Evolutionary conservation across 1,284 basidiomycete genomes (phyloP), one percentile per base, ranked within the genome.

Genomic region (Singerocomus inundabilis): DNA sequence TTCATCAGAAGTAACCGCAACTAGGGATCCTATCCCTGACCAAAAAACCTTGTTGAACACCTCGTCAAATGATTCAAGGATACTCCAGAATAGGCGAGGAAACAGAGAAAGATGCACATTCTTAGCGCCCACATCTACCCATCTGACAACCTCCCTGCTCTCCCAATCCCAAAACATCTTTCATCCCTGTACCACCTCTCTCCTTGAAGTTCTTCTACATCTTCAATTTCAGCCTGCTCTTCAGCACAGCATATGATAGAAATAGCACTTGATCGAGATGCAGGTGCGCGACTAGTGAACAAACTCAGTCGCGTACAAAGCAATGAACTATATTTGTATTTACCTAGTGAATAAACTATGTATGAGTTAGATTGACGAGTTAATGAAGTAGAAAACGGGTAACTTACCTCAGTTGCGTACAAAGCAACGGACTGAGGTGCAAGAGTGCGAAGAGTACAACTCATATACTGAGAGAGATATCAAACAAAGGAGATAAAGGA

Each of bases 111-210:
- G n/a, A 70, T 85, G 52, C 53, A 95, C 93, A 63, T 88, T 88
- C 67, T 91, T 95, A 6, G 93, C 94, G 60, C 99, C 94, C 2
- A 94, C 95, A 62, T 99, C 95, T 63, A 99, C 91, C 55, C 97
- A 75, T 54, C 97, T 77, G 6, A 99, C 94, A 53, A 99, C 81
- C 58, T 94, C 90, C 47, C 94, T 94, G 4, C 85, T 86, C 69
- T 98, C 95, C 97, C 97, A 99, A 70, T 99, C 96, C 92, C 97
- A 99, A 72, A 99, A 99, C 66, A 98, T 91, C 92, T 58, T 91
- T 89, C 76, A 92, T 85, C 3, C 76, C 77, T 6, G 72, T 70
- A 0, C 81, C n/a, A n/a, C n/a, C n/a, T n/a, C n/a, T n/a, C n/a
- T n/a, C n/a, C n/a, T n/a, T n/a, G n/a, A n/a, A n/a, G 81, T 0